Conservation (phyloP, 1,139 yeast genomes). For the Debaryomycetaceae sp. region DNA sequence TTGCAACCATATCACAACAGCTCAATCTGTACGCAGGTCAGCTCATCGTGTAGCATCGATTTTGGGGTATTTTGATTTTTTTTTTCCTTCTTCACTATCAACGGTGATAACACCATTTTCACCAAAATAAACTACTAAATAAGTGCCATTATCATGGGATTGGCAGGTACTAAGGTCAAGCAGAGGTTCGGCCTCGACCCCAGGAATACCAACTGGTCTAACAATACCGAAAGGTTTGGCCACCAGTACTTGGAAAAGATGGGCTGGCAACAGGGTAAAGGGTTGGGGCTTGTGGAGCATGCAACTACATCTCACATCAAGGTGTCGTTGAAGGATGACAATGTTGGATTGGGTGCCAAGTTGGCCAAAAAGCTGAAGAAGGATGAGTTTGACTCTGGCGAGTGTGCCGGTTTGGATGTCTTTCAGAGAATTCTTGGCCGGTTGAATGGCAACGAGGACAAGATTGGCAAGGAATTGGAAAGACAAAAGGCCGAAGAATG, state of each 20-base stretch:
- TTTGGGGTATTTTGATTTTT: not conserved
- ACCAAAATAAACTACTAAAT: too few relatives aligned
- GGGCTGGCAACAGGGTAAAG: constrained; percentile 93
- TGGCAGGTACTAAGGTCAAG: constrained; percentile 79
- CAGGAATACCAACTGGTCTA: constrained; percentile 92
- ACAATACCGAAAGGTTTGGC: constrained; percentile 80
- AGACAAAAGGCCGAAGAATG: constrained; percentile 62
- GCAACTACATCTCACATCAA: constrained; percentile 76
- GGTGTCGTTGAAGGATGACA: constrained; percentile 77
- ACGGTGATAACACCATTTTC: too few relatives aligned
- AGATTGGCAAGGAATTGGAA: constrained; percentile 55
- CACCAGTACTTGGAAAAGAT: constrained; percentile 74
- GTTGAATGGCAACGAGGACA: constrained; percentile 71
- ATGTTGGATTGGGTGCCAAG: constrained; percentile 81
- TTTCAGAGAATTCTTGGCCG: constrained; percentile 88
- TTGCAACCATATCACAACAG: not conserved
- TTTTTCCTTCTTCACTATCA: constrained; percentile 1
- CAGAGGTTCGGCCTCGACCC: constrained; percentile 93
- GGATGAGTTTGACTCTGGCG: constrained; percentile 65
- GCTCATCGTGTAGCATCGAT: constrained; percentile 4
- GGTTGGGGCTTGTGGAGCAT: constrained; percentile 69
- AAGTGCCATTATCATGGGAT: constrained; percentile 55
- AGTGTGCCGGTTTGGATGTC: constrained; percentile 86
- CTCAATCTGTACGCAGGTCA: constrained; percentile 7
- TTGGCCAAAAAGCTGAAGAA: constrained; percentile 50